These are phyloP conservation scores for Penicillium sp. DNA, from an alignment of 2,329 filamentous ascomycete genomes.

Conservation along the genomic window DNA sequence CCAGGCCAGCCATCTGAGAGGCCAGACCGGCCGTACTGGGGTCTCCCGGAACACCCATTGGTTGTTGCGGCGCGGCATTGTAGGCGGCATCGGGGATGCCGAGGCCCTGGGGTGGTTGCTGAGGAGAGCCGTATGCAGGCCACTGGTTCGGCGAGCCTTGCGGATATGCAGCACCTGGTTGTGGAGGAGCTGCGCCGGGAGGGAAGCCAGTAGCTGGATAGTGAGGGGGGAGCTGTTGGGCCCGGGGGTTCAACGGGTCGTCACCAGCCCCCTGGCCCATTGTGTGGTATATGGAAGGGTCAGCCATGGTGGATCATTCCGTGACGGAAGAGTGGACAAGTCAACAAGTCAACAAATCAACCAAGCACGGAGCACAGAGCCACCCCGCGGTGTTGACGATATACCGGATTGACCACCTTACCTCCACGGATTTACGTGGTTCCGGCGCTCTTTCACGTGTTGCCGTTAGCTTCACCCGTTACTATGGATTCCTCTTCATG, in stretches of 20 bases:
- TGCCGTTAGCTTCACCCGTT: not conserved
- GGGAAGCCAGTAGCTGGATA: slow-evolving; percentile 35
- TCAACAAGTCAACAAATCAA: slow-evolving; percentile 5
- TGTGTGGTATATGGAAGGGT: slow-evolving; percentile 43
- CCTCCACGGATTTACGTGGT: slow-evolving; percentile 29
- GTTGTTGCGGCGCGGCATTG: slow-evolving; percentile 26
- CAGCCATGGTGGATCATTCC: slow-evolving; percentile 42
- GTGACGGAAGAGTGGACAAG: slow-evolving; percentile 10
- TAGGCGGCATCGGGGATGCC: slow-evolving; percentile 30
- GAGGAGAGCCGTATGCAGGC: slow-evolving; percentile 30
- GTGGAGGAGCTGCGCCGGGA: slow-evolving; percentile 40
- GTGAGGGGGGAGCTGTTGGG: slow-evolving; percentile 52
- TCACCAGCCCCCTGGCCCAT: slow-evolving; percentile 46
- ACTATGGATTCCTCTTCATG: not conserved
- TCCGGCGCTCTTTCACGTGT: slow-evolving; percentile 27
- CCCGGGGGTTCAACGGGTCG: slow-evolving; percentile 55
- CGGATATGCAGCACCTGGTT: slow-evolving; percentile 38
- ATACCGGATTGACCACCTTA: slow-evolving; percentile 38
- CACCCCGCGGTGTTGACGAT: slow-evolving; percentile 25
- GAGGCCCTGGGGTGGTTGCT: slow-evolving; percentile 26
- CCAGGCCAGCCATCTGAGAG: slow-evolving; percentile 76
- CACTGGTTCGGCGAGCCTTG: slow-evolving; percentile 34
- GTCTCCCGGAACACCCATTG: slow-evolving; percentile 25
- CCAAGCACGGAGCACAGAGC: too few species aligned
- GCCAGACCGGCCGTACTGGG: slow-evolving; percentile 42